Conservation (phyloP, 768 basidiomycete species). For the Pisolithus marmoratus region DNA sequence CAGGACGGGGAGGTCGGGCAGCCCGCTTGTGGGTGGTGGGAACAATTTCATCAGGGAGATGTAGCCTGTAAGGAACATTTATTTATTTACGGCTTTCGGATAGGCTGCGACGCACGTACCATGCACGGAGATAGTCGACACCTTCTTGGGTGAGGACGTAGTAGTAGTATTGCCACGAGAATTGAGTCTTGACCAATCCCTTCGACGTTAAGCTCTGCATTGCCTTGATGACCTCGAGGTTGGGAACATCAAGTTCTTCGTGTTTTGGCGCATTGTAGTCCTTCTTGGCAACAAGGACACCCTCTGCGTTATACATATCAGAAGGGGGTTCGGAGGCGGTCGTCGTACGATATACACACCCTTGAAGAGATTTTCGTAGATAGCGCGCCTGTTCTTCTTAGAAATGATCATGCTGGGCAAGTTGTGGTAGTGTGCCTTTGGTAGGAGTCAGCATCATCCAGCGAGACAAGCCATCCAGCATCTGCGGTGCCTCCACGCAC, state of each 20-base stretch:
- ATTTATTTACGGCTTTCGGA: background rate
- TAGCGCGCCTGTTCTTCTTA: conserved; percentile 89
- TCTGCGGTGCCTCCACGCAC: background rate
- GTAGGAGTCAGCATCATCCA: background rate
- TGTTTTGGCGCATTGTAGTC: conserved; percentile 98
- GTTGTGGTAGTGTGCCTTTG: background rate
- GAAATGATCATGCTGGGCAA: conserved; percentile 86
- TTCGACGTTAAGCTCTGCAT: conserved; percentile 63
- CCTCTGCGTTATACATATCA: conserved; percentile 52
- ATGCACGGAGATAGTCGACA: conserved; percentile 94
- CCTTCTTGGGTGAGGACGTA: conserved; percentile 96
- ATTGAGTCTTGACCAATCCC: conserved; percentile 97
- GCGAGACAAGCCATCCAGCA: background rate
- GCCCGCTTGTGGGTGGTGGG: conserved; percentile 98
- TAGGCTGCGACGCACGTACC: conserved; percentile 31
- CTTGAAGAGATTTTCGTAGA: conserved; percentile 99
- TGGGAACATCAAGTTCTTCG: conserved; percentile 76
- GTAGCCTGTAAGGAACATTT: conserved; percentile 51
- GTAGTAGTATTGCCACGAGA: conserved; percentile 99
- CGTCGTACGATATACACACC: conserved; percentile 44
- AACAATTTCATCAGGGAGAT: conserved; percentile 93
- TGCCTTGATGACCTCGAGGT: conserved; percentile 67
- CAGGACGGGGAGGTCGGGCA: conserved; percentile 79
- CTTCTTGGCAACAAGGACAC: conserved; percentile 98
- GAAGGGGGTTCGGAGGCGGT: background rate